Evolutionary conservation across 1,284 basidiomycete species (phyloP), one percentile per base, ranked within the genome.

Genomic region (Cystobasidium slooffiae): DNA sequence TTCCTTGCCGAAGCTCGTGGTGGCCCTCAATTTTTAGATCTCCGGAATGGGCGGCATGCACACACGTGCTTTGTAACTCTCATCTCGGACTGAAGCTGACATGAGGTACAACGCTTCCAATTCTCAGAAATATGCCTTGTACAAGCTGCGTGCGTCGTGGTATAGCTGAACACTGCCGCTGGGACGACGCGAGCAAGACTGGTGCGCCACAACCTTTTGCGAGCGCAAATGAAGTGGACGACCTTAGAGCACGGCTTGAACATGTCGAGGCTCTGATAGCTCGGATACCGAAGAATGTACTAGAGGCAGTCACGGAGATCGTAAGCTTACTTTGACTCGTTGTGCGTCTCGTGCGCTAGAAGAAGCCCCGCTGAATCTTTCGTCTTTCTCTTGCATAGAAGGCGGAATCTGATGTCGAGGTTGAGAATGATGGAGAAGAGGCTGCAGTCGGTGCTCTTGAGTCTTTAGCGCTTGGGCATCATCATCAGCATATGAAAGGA

Each of bases 131-230:
- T 20, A 47, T 63, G 61, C 46, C 61, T 10, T 63, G 56, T 43
- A 47, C 61, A 22, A 63, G 43, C 44, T 63, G 61, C 16, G 61
- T 63, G 9, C 55, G 55, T 20, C 52, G 66, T 4, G 53, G 53
- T 12, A 68, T 68, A 18, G 14, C 52, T 39, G 47, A 63, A 31
- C 24, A 55, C 9, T 73, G 70, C 46, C 61, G 37, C 37, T 73
- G 70, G 70, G 70, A 73, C 41, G 70, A 73, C 24, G 47, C 62
- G 37, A 56, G 47, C 22, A 53, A 65, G 61, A 64, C 52, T 0
- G 70, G 61, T 31, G 70, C 56, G 37, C 46, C 70, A 39, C 70
- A 73, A 49, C 70, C 70, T n/a, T 73, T 73, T 37, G 70, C 70
- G 1, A 51, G 31, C 6, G 41, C 47, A 16, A 51, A 18, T 39